phyloP scores from a whole-genome alignment of 1,139 yeast species.

The Hansenula lynferdii region DNA sequence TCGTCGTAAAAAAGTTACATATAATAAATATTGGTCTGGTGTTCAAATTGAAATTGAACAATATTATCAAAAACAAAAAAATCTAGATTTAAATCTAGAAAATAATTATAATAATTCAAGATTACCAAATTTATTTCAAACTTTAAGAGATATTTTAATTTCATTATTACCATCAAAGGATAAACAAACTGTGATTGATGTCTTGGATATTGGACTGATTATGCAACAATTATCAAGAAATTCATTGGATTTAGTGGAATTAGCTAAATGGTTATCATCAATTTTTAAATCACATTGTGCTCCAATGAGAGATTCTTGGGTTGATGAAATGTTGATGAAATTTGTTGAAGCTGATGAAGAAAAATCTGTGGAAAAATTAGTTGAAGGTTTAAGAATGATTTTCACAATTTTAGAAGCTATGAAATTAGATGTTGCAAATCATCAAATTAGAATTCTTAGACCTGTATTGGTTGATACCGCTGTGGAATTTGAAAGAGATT shows the following conservation, averaged over 20 bases:
- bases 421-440: constrained; percentile 94
- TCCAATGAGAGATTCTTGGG: constrained; percentile 93
- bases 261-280: constrained; percentile 66
- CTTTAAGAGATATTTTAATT: constrained; percentile 71
- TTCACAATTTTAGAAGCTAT: constrained; percentile 91
- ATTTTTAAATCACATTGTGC: constrained; percentile 86
- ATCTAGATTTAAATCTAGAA: too few species aligned
- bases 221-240: constrained; percentile 72
- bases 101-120: constrained; percentile 40
- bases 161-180: constrained; percentile 78
- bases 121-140: constrained; percentile 64
- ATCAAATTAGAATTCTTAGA: constrained; percentile 80
- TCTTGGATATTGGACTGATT: constrained; percentile 72
- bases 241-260: constrained; percentile 60
- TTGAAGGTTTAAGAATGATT: constrained; percentile 73
- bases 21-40: constrained; percentile 82
- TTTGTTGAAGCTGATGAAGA: constrained; percentile 59
- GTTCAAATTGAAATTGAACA: constrained; percentile 30
- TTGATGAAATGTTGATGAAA: constrained; percentile 72
- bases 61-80: constrained; percentile 23
- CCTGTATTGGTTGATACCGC: constrained; percentile 87
- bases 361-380: constrained; percentile 50
- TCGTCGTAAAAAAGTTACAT: constrained; percentile 63
- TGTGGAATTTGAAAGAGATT: constrained; percentile 87
- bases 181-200: constrained; percentile 61